Evolutionary conservation across 306 rosid genomes (phyloP).

Genomic region (Malus sylvestris): DNA sequence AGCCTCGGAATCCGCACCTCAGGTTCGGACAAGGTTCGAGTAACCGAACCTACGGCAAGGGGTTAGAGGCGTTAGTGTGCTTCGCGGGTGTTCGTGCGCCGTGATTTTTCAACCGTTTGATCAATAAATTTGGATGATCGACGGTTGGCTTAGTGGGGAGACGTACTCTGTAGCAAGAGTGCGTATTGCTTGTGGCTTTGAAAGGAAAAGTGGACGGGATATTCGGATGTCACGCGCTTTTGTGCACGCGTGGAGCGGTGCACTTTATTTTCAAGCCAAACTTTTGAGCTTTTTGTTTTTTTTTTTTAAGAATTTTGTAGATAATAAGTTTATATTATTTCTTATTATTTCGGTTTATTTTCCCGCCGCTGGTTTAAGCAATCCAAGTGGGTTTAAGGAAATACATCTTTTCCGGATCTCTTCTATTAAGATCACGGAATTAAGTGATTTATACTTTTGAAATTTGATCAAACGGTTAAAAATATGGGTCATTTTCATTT

Average conservation of each 20-base stretch:
- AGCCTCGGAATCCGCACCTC: not conserved
- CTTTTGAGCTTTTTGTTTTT: not conserved
- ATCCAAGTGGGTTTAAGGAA: not conserved
- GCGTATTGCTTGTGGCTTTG: not conserved
- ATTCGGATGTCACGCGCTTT: slow-evolving; percentile 23
- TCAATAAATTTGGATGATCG: not conserved
- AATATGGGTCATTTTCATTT: rapidly evolving
- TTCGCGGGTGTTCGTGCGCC: not conserved
- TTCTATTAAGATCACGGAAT: too few species aligned
- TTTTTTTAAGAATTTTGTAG: not conserved
- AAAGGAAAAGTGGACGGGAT: slow-evolving; percentile 15
- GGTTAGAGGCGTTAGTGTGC: not conserved
- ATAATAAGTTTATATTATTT: too few species aligned
- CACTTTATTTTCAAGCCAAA: not conserved
- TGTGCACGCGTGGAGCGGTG: slow-evolving; percentile 11
- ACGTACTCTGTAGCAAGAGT: not conserved
- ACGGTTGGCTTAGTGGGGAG: not conserved
- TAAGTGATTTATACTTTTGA: too few species aligned
- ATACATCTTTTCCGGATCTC: too few species aligned
- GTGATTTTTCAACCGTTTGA: not conserved
- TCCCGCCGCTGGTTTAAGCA: slow-evolving; percentile 17
- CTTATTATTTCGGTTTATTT: not conserved
- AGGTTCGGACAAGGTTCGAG: not conserved
- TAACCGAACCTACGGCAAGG: not conserved
- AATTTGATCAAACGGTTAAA: too few species aligned